Evolutionary conservation across 306 rosid genomes (phyloP), one percentile per base, ranked within the genome.

Genomic region (Phaseolus lunatus): DNA sequence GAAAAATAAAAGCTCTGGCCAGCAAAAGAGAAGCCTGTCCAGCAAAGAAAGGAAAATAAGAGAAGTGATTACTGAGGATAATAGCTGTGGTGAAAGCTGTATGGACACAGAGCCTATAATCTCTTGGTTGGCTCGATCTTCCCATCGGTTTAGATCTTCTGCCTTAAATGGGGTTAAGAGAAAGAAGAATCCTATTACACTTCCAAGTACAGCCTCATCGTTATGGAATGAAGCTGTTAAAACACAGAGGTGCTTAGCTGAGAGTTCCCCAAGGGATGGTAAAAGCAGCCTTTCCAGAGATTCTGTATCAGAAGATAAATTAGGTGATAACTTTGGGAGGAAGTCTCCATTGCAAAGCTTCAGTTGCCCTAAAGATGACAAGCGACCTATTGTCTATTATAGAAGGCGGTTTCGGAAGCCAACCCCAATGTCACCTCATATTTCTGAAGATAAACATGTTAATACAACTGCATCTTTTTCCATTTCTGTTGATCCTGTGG

Each of bases 81-180:
- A 85, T 73, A 72, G 79, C 66, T 79, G 72, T 47, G 59, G 57
- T 58, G 94, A 86, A 53, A 84, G 76, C 83, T 85, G 26, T 81
- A 83, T 85, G 86, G 97, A 91, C 81, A 88, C 94, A 1, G 91
- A 88, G 79, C 94, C 97, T 57, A 89, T 91, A 78, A 89, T 88
- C 80, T 88, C 97, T 76, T 91, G 97, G 97, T 75, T 91, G 91
- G 79, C 87, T 47, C 84, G 88, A 76, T 82, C 97, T 59, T 85
- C 87, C 16, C 70, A 39, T 53, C 85, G 90, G 54, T 77, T 78
- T 66, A 91, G 88, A 84, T 82, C 92, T 31, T 52, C 83, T 74
- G 76, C 91, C 18, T 80, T 80, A 45, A 72, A 72, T 75, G 79
- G 80, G 39, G 54, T 72, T 33, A 91, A 89, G 85, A 88, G 87